A percentile compares a stretch with the other conserved stretches of the same genome.
phyloP scores from a whole-genome alignment of 2,329 filamentous ascomycete species.

The Curvularia sp. region DNA sequence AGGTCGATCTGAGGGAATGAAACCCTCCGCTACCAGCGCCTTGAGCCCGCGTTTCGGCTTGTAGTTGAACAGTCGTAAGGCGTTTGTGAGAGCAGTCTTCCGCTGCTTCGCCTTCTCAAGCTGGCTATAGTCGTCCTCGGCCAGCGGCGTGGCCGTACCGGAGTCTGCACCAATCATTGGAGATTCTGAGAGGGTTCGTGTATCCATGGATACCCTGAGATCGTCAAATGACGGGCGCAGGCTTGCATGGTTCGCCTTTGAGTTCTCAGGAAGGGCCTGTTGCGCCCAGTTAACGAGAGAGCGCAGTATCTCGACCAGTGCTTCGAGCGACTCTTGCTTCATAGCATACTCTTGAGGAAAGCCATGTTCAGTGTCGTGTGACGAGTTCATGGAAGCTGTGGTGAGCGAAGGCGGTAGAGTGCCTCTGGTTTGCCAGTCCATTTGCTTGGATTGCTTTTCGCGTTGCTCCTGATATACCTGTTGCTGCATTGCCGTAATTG shows the following conservation, averaged over 20 bases:
- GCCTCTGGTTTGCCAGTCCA: conserved; percentile 87
- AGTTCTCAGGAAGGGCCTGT: conserved; percentile 63
- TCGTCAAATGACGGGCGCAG: conserved; percentile 64
- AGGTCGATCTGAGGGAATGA: conserved; percentile 80
- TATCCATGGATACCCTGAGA: conserved; percentile 79
- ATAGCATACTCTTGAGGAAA: conserved; percentile 89
- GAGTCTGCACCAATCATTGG: conserved; percentile 65
- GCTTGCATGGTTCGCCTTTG: conserved; percentile 54
- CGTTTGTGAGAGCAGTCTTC: conserved; percentile 90
- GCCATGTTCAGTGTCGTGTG: conserved; percentile 68
- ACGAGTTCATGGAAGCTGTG: conserved; percentile 71
- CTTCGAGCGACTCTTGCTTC: conserved; percentile 88
- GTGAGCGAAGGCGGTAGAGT: conserved; percentile 87
- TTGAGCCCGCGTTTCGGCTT: conserved; percentile 96
- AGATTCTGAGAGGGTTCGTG: conserved; percentile 64
- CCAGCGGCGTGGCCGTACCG: conserved; percentile 52
- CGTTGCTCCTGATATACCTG: conserved; percentile 85
- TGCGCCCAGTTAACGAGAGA: conserved; percentile 94
- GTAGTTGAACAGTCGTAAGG: conserved; percentile 92
- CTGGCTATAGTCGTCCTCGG: conserved; percentile 89
- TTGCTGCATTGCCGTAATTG: conserved; percentile 78
- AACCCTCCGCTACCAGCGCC: conserved; percentile 79
- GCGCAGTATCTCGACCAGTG: conserved; percentile 83
- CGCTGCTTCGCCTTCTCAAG: conserved; percentile 93
- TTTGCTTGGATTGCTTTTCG: conserved; percentile 64